phyloP scores from a whole-genome alignment of 176 grass and related monocot genomes.

The Oropetium thomaeum region DNA sequence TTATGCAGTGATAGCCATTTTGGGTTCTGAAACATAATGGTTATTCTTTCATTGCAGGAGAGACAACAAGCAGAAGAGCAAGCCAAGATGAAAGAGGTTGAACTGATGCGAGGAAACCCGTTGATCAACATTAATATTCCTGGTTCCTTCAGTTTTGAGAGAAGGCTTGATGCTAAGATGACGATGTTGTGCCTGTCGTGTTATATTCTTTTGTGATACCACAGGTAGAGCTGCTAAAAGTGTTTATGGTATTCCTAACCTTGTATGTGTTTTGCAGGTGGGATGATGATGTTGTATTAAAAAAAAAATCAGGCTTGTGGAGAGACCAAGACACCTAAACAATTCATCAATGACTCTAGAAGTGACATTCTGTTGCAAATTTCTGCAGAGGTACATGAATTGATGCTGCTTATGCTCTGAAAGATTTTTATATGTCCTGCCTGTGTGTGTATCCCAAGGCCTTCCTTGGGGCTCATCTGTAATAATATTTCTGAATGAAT shows the following conservation, averaged over 20 bases:
- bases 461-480: background rate
- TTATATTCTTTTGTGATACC: background rate
- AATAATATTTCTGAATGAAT: conserved; percentile 1
- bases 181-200: background rate
- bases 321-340: conserved; percentile 77
- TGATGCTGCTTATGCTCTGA: conserved; percentile 22
- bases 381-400: conserved; percentile 98
- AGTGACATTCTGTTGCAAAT: conserved; percentile 95
- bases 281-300: conserved; percentile 95
- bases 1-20: background rate
- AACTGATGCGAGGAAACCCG: conserved; percentile 84
- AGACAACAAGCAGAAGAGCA: conserved; percentile 77
- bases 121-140: conserved; percentile 83
- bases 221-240: background rate
- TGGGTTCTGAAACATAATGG: background rate
- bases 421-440: background rate
- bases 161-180: conserved; percentile 50
- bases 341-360: conserved; percentile 93
- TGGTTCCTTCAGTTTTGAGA: conserved; percentile 80
- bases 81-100: conserved; percentile 82
- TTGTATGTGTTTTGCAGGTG: conserved; percentile 42
- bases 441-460: background rate
- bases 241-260: background rate
- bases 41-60: conserved; percentile 46
- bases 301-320: conserved; percentile 91